Evolutionary conservation across 2,329 filamentous ascomycete species (phyloP).

Genomic region (Amauroascus niger): DNA sequence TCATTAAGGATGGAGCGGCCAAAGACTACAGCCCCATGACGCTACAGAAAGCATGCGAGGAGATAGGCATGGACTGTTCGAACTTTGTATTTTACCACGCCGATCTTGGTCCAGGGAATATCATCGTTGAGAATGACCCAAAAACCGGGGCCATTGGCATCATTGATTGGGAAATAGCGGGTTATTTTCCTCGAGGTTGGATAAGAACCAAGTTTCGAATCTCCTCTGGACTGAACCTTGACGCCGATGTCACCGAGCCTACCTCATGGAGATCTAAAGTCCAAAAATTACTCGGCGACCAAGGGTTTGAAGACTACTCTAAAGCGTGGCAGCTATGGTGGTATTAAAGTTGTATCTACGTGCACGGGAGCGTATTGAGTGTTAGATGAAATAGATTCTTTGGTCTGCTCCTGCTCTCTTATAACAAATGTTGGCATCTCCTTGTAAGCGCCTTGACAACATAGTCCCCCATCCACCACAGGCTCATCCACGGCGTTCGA

Average conservation of each 20-base stretch:
- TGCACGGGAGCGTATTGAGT: neutral
- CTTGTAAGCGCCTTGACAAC: too few species aligned
- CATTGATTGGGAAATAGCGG: constrained; percentile 28
- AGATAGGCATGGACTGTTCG: constrained; percentile 25
- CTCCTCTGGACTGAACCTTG: constrained; percentile 25
- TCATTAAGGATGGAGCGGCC: neutral
- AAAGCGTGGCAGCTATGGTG: constrained; percentile 1
- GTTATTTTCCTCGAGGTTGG: constrained; percentile 27
- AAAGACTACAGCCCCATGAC: constrained; percentile 3
- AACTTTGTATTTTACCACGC: constrained; percentile 25
- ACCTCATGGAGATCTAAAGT: constrained; percentile 7
- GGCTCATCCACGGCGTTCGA: too few species aligned
- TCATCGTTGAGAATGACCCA: constrained; percentile 22
- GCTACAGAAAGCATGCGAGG: constrained; percentile 5
- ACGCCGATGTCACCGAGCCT: neutral
- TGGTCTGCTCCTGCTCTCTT: too few species aligned
- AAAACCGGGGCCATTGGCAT: constrained; percentile 20
- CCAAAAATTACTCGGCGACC: neutral
- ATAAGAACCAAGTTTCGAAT: constrained; percentile 28
- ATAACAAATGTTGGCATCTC: too few species aligned
- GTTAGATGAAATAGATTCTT: neutral
- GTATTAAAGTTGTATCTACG: neutral
- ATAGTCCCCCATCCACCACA: too few species aligned
- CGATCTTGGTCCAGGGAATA: constrained; percentile 26
- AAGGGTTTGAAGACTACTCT: constrained; percentile 5